Evolutionary conservation across 75 land plant species (phyloP), one percentile per base, ranked within the genome.

Genomic region (Pinus albicaulis): DNA sequence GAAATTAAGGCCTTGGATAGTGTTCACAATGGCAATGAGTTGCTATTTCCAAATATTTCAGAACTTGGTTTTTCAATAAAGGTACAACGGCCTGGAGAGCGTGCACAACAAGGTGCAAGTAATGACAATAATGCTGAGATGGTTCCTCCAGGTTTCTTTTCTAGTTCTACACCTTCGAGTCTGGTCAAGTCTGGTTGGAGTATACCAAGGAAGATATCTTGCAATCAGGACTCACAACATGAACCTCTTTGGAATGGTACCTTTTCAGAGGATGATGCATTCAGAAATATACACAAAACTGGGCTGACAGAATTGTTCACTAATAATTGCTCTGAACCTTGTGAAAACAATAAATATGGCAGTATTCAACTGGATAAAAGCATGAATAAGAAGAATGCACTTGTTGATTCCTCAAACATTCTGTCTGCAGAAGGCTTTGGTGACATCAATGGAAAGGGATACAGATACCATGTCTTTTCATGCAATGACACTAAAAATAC

Each of bases 51-150:
- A 72, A 55, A 25, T 48, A 7, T 72, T 55, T 55, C 74, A 53
- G 57, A 72, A 28, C 74, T 72, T 25, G 74, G 57, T 25, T 72
- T 55, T 72, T 72, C 74, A 72, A 55, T 72, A 55, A 72, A 72
- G 57, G 57, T 72, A 26, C 57, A 55, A 26, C 36, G 74, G 26
- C n/a, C 57, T 55, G 74, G 74, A 72, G 44, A 48, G 57, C 74
- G 24, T 15, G 20, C 3, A 52, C 36, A 55, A 8, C 31, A 53
- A 25, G 28, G 28, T 7, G 20, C 34, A 55, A 14, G 34, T 17
- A 55, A 55, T 15, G 31, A 14, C 12, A 72, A 52, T 55, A 34
- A 53, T 15, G 25, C 28, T 12, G 74, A 72, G 57, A 26, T 25
- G n/a, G 20, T 72, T 72, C 74, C 57, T 16, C 74, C 57, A 15